Evolutionary conservation across 371 early-diverging fungal genomes (phyloP).

Genomic region (Mucor plumbeus): DNA sequence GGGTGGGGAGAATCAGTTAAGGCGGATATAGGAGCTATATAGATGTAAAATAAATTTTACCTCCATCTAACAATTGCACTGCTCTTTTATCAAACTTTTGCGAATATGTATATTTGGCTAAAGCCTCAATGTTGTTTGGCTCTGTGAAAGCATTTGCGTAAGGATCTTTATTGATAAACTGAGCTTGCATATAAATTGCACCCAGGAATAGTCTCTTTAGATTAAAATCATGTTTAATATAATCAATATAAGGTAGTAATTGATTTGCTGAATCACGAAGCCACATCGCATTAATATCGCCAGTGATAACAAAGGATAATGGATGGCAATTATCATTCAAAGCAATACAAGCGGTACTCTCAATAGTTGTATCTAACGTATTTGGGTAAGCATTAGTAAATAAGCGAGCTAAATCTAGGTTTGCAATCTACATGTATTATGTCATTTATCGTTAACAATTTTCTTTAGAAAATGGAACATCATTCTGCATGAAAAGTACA

Average conservation of each 20-base stretch:
- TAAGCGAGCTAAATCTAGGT: conserved; percentile 55
- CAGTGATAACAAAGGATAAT: conserved; percentile 66
- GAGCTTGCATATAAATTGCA: conserved; percentile 60
- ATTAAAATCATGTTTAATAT: conserved; percentile 39
- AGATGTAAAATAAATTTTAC: conserved; percentile 2
- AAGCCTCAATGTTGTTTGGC: conserved; percentile 26
- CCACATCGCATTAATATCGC: conserved; percentile 77
- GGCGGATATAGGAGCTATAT: background rate
- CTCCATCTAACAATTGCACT: conserved; percentile 13
- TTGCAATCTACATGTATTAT: conserved; percentile 34
- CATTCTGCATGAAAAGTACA: background rate
- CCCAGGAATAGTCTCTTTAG: conserved; percentile 55
- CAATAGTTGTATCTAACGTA: conserved; percentile 67
- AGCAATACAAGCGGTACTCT: conserved; percentile 31
- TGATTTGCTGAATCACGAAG: conserved; percentile 73
- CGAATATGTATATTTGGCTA: background rate
- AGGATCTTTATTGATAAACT: conserved; percentile 53
- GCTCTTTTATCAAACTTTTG: conserved; percentile 1
- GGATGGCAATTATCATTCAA: conserved; percentile 29
- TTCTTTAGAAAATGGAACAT: background rate
- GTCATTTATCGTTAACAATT: background rate
- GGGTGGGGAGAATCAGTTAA: background rate
- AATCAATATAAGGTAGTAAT: conserved; percentile 59
- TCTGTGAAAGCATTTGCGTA: conserved; percentile 59
- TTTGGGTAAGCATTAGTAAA: conserved; percentile 63